A percentile compares a stretch with the other conserved stretches of the same genome.
phyloP scores from a whole-genome alignment of 1,284 basidiomycete genomes.

The Microbotryum silenes-acaulis region DNA sequence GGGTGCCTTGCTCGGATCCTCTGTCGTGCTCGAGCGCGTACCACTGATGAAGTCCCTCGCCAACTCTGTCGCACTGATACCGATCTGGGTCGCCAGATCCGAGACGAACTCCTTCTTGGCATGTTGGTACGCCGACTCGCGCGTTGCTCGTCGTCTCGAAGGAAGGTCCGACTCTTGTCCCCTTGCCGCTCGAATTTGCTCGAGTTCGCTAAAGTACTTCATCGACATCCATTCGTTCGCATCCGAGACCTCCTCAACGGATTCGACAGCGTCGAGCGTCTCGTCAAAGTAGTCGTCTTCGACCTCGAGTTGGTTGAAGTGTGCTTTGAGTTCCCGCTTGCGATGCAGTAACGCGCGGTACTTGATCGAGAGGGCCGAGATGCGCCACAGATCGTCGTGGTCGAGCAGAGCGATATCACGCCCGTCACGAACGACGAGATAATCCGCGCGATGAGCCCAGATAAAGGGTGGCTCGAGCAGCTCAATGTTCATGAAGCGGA shows the following conservation, averaged over 20 bases:
- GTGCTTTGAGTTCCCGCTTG: conserved; percentile 53
- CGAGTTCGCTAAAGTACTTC: conserved; percentile 56
- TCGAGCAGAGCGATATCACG: conserved; percentile 56
- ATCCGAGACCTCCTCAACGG: conserved; percentile 83
- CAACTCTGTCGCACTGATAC: conserved; percentile 63
- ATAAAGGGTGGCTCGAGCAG: conserved; percentile 90
- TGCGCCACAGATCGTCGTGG: conserved; percentile 75
- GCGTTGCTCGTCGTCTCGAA: conserved; percentile 55
- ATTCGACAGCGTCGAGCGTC: conserved; percentile 47
- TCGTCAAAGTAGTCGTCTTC: conserved; percentile 66
- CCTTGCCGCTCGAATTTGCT: conserved; percentile 50
- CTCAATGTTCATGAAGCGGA: conserved; percentile 78
- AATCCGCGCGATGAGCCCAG: conserved; percentile 87
- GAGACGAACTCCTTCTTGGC: conserved; percentile 69
- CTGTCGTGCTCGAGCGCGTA: conserved; percentile 58
- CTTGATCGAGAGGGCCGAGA: conserved; percentile 74
- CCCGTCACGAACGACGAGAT: conserved; percentile 55
- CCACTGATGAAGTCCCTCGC: conserved; percentile 64
- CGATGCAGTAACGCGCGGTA: conserved; percentile 76
- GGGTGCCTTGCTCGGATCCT: conserved; percentile 43
- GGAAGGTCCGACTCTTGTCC: conserved; percentile 50
- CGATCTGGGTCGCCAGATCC: conserved; percentile 51
- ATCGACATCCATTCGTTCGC: conserved; percentile 83
- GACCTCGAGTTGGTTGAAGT: conserved; percentile 56
- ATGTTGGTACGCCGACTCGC: conserved; percentile 77